Conservation (phyloP, 805 yeast species). For the Sugiyamaella lignohabitans region DNA sequence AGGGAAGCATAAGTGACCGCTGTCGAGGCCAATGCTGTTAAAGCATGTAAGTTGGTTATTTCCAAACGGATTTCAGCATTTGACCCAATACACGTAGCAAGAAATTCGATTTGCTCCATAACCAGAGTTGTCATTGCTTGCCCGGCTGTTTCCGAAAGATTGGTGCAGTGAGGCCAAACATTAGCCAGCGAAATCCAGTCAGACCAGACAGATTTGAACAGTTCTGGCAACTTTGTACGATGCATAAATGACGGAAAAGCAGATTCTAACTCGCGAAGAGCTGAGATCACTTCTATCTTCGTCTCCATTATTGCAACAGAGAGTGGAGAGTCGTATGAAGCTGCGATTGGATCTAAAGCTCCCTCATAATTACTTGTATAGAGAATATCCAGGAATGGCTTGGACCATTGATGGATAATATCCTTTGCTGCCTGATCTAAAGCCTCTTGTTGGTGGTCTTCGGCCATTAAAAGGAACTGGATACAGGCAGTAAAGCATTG, state of each 20-base stretch:
- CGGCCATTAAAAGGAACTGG: conserved; percentile 23
- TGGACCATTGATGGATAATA: conserved; percentile 12
- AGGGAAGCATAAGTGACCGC: background rate
- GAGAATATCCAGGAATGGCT: conserved; percentile 8
- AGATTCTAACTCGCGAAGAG: conserved; percentile 12
- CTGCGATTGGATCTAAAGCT: too few species aligned
- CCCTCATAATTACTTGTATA: too few species aligned
- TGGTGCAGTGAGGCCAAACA: background rate
- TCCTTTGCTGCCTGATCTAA: conserved; percentile 7
- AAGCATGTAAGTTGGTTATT: too few species aligned
- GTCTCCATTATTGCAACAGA: conserved; percentile 2
- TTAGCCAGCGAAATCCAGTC: background rate
- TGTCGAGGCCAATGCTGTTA: background rate
- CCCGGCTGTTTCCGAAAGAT: background rate
- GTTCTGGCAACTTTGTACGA: background rate
- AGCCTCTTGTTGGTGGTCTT: conserved; percentile 10
- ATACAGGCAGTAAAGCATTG: conserved; percentile 32
- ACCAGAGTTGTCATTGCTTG: background rate
- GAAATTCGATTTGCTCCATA: background rate
- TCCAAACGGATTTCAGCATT: background rate
- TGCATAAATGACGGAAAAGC: conserved; percentile 1
- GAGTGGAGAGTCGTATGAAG: background rate
- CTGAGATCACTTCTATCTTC: conserved; percentile 10
- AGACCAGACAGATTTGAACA: conserved; percentile 9
- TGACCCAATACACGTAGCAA: background rate